A percentile compares a stretch with the other conserved stretches of the same genome.
These are phyloP conservation scores for Filosporella fistucella DNA, from an alignment of 495 filamentous ascomycete species.

Conservation along the genomic window DNA sequence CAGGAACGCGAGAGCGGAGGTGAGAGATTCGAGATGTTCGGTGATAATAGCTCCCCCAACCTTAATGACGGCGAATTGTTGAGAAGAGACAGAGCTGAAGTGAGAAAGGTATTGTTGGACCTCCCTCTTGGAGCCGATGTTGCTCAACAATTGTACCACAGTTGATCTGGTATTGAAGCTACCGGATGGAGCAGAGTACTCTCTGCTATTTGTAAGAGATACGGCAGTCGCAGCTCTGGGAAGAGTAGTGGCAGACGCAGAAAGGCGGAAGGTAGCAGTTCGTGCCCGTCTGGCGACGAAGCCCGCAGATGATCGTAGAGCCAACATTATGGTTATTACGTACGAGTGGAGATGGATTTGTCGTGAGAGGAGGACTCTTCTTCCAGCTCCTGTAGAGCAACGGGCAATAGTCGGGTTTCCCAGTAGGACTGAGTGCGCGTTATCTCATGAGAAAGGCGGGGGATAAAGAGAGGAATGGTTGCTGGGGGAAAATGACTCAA, in stretches of 20 bases:
- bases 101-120: slow-evolving; percentile 98
- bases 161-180: slow-evolving; percentile 69
- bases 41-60: slow-evolving; percentile 97
- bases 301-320: slow-evolving; percentile 23
- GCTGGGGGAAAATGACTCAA: slow-evolving; percentile 16
- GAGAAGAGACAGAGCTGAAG: slow-evolving; percentile 93
- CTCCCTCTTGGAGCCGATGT: slow-evolving; percentile 94
- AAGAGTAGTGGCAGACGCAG: slow-evolving; percentile 11
- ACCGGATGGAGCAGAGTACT: slow-evolving; percentile 23
- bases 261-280: slow-evolving; percentile 12
- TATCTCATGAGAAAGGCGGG: slow-evolving; percentile 21
- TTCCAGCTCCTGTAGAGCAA: slow-evolving; percentile 19
- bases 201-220: slow-evolving; percentile 13
- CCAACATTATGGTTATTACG: slow-evolving; percentile 19
- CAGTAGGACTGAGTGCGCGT: slow-evolving; percentile 10
- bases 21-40: slow-evolving; percentile 86
- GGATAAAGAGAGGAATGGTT: not conserved
- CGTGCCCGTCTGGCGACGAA: slow-evolving; percentile 23
- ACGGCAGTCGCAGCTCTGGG: slow-evolving; percentile 21
- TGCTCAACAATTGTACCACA: slow-evolving; percentile 90
- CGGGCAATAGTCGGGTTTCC: slow-evolving; percentile 14
- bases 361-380: slow-evolving; percentile 4
- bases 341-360: slow-evolving; percentile 19
- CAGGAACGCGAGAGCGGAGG: slow-evolving; percentile 83
- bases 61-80: slow-evolving; percentile 99